phyloP scores from a whole-genome alignment of 257 asterid species.

The Dorcoceras hygrometricum region DNA sequence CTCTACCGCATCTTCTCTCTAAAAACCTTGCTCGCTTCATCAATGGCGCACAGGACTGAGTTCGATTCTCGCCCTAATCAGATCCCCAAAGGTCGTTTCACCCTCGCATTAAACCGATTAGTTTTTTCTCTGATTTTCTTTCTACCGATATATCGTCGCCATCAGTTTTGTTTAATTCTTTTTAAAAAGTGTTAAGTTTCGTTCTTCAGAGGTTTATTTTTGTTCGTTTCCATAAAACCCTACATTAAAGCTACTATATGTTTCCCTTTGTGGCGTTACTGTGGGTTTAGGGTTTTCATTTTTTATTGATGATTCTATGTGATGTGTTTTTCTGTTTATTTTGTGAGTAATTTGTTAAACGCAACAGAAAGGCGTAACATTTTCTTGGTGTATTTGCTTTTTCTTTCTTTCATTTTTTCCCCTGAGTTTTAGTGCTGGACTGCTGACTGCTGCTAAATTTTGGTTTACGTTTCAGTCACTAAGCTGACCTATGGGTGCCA shows the following conservation, averaged over 20 bases:
- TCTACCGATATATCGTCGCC: not conserved
- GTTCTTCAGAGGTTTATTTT: not conserved
- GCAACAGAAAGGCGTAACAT: not conserved
- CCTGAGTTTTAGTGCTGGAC: not conserved
- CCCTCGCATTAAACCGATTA: conserved; percentile 4
- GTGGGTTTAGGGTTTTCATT: conserved; percentile 53
- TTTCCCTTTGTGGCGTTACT: conserved; percentile 13
- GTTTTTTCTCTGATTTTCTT: not conserved
- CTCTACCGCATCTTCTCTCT: conserved; percentile 22
- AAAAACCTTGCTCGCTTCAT: conserved; percentile 25
- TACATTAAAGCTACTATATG: conserved; percentile 27
- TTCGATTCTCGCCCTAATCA: conserved; percentile 50
- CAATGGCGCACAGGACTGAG: conserved; percentile 61
- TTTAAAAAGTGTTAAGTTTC: not conserved
- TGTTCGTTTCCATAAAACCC: conserved; percentile 26
- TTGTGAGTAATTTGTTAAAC: conserved; percentile 18
- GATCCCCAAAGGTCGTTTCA: conserved; percentile 50
- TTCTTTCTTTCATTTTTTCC: not conserved
- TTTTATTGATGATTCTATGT: not conserved
- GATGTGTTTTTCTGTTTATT: not conserved
- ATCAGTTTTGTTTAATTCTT: not conserved
- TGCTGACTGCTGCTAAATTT: not conserved
- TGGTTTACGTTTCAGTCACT: no score
- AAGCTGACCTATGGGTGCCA: not conserved
- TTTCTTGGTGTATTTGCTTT: not conserved